Evolutionary conservation across 768 basidiomycete species (phyloP), one percentile per base, ranked within the genome.

Genomic region (Termitomyces sp.): DNA sequence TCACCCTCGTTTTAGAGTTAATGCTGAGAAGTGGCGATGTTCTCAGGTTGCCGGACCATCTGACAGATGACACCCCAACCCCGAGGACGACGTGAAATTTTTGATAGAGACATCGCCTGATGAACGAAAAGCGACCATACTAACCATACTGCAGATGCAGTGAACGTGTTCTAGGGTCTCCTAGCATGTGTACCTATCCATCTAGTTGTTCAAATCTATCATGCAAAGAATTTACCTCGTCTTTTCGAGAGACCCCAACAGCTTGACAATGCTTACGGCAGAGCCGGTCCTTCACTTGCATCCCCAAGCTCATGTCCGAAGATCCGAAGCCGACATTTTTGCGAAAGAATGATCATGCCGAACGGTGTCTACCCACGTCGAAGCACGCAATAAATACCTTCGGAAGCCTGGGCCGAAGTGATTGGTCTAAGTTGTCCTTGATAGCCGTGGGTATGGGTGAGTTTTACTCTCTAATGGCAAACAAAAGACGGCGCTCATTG

Each of bases 371-470:
- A 40, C 30, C 9, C 53, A 30, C 38, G 28, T 26, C 36, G 16
- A 36, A 54, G 7, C 5, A 52, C 10, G 14, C 38, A 24, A 52
- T 11, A 54, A 44, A 30, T 52, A 52, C 4, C 0, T 18, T 14
- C 52, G 26, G 52, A 14, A 28, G n/a, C 8, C 32, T 54, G 51
- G 41, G 28, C 55, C 52, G 52, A 54, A 32, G 13, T 7, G 28
- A 28, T 32, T 43, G 52, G 52, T 50, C 46, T 40, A 52, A 52
- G 49, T 30, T 40, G 30, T 60, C 62, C 60, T 60, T 58, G 56
- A 63, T 58, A 41, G 62, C 56, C 62, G 62, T 63, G 62, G 62
- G 62, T 63, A 63, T 45, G 11, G 41, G 8, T 38, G 48, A 52
- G 35, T 30, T 18, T 40, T 26, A 2, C 26, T 55, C 35, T 32